Percentiles rank a stretch among this genome's conserved stretches.
phyloP scores from a whole-genome alignment of 441 rosid species.

The Pelargonium australe region DNA sequence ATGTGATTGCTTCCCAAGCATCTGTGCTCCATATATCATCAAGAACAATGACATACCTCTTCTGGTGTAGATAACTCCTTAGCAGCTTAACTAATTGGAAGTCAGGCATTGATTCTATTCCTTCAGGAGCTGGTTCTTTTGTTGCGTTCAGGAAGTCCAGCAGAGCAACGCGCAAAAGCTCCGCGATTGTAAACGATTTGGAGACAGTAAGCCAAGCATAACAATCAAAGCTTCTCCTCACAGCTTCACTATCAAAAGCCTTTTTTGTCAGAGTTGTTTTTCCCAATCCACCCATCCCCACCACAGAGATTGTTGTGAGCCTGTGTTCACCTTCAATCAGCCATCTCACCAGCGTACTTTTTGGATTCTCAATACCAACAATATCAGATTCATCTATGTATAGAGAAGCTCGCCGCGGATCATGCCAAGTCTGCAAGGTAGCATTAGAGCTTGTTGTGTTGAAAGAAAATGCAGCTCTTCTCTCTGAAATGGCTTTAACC shows the following conservation, averaged over 20 bases:
- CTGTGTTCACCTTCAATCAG: neutral
- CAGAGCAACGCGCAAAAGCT: conserved; percentile 5
- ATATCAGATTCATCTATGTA: conserved; percentile 5
- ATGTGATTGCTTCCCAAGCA: conserved; percentile 34
- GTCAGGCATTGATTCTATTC: neutral
- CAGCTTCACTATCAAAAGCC: conserved; percentile 3
- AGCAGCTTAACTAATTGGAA: conserved; percentile 4
- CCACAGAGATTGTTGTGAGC: conserved; percentile 9
- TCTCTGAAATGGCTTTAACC: neutral
- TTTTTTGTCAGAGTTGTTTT: conserved; percentile 3
- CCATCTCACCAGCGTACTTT: neutral
- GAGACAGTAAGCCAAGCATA: conserved; percentile 6
- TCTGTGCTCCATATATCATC: conserved; percentile 7
- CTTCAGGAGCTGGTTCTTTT: conserved; percentile 2
- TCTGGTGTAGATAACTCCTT: neutral
- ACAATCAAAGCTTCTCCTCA: conserved; percentile 8
- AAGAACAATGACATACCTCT: conserved; percentile 8
- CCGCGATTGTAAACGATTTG: neutral
- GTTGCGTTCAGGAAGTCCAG: neutral
- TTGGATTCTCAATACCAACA: conserved; percentile 16
- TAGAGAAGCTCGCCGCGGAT: conserved; percentile 15
- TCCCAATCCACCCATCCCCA: conserved; percentile 3
- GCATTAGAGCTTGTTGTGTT: conserved; percentile 6
- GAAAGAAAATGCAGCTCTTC: conserved; percentile 5
- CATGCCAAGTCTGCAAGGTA: conserved; percentile 8